These are phyloP conservation scores for Trichoderma citrinoviride DNA, from an alignment of 2,329 filamentous ascomycete genomes.

Conservation along the genomic window DNA sequence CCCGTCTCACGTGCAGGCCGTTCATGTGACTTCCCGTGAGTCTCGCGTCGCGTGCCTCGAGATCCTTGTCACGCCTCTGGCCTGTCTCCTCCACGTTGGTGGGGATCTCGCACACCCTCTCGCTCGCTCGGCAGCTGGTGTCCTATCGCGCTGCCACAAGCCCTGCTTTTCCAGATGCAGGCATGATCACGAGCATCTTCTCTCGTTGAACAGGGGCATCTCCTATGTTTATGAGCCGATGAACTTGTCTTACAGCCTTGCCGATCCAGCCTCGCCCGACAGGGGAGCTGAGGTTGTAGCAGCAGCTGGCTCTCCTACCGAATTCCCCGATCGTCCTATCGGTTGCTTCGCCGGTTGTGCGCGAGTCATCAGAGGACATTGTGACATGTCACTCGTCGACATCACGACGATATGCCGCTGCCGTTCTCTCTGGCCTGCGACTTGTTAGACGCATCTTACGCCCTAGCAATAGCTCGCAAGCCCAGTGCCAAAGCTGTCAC, in stretches of 20 bases:
- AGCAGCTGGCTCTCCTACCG: not conserved
- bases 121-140: not conserved
- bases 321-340: not conserved
- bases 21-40: constrained; percentile 37
- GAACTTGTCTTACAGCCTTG: constrained; percentile 12
- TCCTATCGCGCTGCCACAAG: constrained; percentile 14
- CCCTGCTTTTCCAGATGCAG: not conserved
- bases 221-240: not conserved
- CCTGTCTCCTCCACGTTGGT: constrained; percentile 2
- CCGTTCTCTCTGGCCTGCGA: constrained; percentile 70
- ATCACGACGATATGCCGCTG: constrained; percentile 54
- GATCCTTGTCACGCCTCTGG: not conserved
- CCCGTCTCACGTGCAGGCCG: constrained; percentile 9
- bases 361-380: not conserved
- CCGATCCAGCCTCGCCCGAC: constrained; percentile 1
- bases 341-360: too few species aligned
- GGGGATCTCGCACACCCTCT: constrained; percentile 7
- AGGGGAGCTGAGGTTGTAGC: not conserved
- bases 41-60: constrained; percentile 28
- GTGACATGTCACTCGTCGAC: not conserved
- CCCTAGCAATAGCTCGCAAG: constrained; percentile 36
- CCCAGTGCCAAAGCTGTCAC: constrained; percentile 43
- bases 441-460: constrained; percentile 66
- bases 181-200: constrained; percentile 15
- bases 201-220: not conserved